These are phyloP conservation scores for Sporobolomyces roseus DNA, from an alignment of 768 basidiomycete genomes.

Conservation along the genomic window DNA sequence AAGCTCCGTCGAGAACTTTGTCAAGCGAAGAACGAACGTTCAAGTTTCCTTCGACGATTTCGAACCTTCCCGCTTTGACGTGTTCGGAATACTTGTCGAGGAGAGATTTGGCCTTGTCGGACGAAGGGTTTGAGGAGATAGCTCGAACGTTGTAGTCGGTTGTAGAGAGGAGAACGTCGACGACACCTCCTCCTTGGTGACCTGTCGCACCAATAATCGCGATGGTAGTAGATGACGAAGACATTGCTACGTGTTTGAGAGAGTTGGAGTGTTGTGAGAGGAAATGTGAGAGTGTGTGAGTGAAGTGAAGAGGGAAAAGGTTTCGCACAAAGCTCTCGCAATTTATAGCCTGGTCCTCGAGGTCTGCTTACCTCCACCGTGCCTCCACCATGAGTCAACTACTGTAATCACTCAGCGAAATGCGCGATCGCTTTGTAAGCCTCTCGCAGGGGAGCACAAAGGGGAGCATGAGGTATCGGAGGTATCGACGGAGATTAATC, in stretches of 20 bases:
- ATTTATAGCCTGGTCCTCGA: not conserved
- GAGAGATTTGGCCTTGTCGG: conserved; percentile 5
- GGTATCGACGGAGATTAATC: too few species aligned
- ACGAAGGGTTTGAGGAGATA: conserved; percentile 3
- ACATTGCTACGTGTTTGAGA: not conserved
- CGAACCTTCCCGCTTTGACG: conserved; percentile 6
- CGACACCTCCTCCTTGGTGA: conserved; percentile 21
- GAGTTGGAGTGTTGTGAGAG: not conserved
- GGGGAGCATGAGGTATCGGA: too few species aligned
- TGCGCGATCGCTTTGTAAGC: too few species aligned
- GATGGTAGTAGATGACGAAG: not conserved
- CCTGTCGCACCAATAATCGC: conserved; percentile 20
- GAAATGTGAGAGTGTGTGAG: not conserved
- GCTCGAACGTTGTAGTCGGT: conserved; percentile 18
- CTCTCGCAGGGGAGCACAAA: too few species aligned
- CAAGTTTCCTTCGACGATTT: conserved; percentile 19
- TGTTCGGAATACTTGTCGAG: not conserved
- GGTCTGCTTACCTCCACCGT: too few species aligned
- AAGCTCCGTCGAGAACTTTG: conserved; percentile 8
- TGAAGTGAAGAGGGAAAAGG: not conserved
- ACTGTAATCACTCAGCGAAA: too few species aligned
- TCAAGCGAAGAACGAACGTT: not conserved
- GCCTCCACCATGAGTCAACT: too few species aligned
- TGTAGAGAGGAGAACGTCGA: conserved; percentile 4
- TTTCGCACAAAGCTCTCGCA: not conserved